Conservation (phyloP, 352 stramenopile genomes). For the Phytophthora pisi region DNA sequence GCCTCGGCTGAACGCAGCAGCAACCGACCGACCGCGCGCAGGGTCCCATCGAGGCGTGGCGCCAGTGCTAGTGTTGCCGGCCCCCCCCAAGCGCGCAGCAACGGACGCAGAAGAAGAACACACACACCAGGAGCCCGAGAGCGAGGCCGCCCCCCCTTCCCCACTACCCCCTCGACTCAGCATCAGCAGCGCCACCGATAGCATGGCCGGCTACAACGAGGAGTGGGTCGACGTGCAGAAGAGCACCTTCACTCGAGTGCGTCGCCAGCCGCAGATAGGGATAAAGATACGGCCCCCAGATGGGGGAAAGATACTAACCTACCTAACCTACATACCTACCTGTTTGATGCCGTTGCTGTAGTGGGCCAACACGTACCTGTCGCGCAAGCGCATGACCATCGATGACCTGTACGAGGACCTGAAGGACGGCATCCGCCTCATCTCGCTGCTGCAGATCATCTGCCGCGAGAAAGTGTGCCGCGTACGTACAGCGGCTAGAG, state of each 20-base stretch:
- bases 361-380: slow-evolving; percentile 92
- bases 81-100: slow-evolving; percentile 12
- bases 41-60: slow-evolving; percentile 15
- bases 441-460: slow-evolving; percentile 90
- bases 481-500: slow-evolving; percentile 43
- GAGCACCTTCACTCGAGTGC: slow-evolving; percentile 90
- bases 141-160: slow-evolving; percentile 14
- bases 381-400: slow-evolving; percentile 88
- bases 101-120: slow-evolving; percentile 4
- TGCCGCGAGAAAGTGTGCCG: slow-evolving; percentile 86
- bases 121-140: slow-evolving; percentile 20
- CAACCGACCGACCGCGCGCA: slow-evolving; percentile 12
- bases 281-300: background rate
- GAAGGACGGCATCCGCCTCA: slow-evolving; percentile 85
- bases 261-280: background rate
- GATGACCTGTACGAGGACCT: slow-evolving; percentile 91
- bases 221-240: slow-evolving; percentile 93
- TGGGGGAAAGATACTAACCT: background rate
- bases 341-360: slow-evolving; percentile 24
- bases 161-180: background rate
- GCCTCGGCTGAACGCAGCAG: slow-evolving; percentile 26
- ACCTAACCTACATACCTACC: background rate
- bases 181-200: slow-evolving; percentile 17
- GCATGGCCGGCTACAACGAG: slow-evolving; percentile 70
- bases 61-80: slow-evolving; percentile 26